These are phyloP conservation scores for Porcisia hertigi DNA, from an alignment of 208 protist species.

Conservation along the genomic window DNA sequence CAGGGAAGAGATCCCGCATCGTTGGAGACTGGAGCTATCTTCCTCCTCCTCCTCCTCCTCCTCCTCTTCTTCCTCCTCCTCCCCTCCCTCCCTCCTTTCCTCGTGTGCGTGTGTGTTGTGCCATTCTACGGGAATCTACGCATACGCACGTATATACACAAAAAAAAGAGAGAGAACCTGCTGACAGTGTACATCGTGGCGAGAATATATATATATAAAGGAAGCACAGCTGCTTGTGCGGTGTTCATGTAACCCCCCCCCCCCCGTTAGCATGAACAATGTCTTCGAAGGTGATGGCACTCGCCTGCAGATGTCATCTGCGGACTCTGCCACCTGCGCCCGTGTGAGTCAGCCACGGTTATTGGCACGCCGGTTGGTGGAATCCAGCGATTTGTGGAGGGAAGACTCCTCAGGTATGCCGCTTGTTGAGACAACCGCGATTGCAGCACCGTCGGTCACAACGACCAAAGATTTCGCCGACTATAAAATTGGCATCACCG, in stretches of 20 bases:
- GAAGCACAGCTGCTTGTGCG: background rate
- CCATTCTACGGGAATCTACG: background rate
- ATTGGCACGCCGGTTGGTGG: background rate
- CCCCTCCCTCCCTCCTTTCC: background rate
- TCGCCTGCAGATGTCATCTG: background rate
- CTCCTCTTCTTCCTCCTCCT: background rate
- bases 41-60: background rate
- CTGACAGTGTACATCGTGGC: too few relatives aligned
- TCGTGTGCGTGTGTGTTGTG: background rate
- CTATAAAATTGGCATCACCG: background rate
- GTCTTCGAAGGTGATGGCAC: background rate
- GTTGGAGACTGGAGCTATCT: too few relatives aligned
- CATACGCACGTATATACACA: background rate
- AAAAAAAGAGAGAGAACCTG: background rate
- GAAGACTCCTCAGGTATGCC: slow-evolving; percentile 1
- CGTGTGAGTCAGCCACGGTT: background rate
- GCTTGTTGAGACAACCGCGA: background rate
- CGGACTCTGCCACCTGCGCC: too few relatives aligned
- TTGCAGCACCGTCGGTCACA: background rate
- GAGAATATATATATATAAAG: background rate
- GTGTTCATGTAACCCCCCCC: background rate
- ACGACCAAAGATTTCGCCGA: background rate
- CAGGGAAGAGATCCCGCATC: too few relatives aligned
- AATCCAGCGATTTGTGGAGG: background rate
- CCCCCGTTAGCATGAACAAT: background rate